Evolutionary conservation across 225 moss, liverwort and hornwort species (phyloP).

Genomic region (Straminergon stramineum): DNA sequence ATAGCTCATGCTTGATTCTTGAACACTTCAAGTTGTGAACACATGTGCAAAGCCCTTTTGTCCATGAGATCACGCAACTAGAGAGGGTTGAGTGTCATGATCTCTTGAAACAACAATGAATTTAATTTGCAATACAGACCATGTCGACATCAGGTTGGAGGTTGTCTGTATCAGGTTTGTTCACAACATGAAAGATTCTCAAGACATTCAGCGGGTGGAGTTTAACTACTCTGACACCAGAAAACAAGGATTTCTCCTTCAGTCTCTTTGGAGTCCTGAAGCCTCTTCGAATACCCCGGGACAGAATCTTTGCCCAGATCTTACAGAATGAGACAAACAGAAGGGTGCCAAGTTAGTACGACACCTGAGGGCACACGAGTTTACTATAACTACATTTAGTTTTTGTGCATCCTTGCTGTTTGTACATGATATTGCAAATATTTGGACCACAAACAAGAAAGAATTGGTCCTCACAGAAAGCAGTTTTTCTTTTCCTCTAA

Average conservation of each 20-base stretch:
- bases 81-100: neutral
- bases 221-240: neutral
- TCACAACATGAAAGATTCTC: neutral
- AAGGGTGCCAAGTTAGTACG: neutral
- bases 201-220: neutral
- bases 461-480: too few species aligned
- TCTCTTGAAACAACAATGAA: neutral
- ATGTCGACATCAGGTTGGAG: neutral
- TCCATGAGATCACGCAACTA: neutral
- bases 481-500: too few species aligned
- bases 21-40: neutral
- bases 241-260: neutral
- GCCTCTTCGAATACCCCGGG: neutral
- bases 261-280: neutral
- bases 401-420: too few species aligned
- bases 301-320: neutral
- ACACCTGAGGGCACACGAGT: too few species aligned
- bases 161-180: neutral
- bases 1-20: neutral
- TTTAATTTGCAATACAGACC: neutral
- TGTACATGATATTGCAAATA: too few species aligned
- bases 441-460: too few species aligned
- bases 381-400: too few species aligned
- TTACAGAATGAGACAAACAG: neutral
- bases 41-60: neutral